These are phyloP conservation scores for Nymphaea colorata DNA, from an alignment of 164 flowering plant genomes.

Conservation along the genomic window DNA sequence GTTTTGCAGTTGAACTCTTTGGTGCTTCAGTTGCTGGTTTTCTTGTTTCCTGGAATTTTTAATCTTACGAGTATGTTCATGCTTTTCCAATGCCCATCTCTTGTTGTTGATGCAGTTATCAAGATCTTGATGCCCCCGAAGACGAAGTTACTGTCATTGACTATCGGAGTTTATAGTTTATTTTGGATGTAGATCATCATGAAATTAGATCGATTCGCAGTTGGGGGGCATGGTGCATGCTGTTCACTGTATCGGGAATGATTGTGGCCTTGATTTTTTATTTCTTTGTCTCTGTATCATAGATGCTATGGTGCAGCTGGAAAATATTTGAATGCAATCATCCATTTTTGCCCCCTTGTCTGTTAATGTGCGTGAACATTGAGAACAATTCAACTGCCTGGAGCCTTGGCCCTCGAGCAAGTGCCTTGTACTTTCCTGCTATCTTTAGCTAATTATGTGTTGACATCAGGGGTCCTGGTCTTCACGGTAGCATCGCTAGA, in stretches of 20 bases:
- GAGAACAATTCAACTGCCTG: too few species aligned
- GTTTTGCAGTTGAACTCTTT: too few species aligned
- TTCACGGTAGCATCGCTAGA: too few species aligned
- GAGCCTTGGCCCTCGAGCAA: too few species aligned
- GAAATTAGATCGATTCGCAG: background rate
- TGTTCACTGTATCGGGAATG: background rate
- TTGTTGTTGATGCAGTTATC: slow-evolving; percentile 48
- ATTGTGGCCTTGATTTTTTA: background rate
- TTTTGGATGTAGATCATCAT: background rate
- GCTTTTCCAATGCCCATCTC: background rate
- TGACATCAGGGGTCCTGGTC: too few species aligned
- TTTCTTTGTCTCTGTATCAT: background rate
- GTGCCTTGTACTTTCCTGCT: too few species aligned
- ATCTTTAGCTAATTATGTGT: too few species aligned
- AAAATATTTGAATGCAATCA: background rate
- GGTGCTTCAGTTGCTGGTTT: too few species aligned
- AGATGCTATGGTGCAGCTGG: background rate
- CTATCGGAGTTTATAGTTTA: slow-evolving; percentile 71
- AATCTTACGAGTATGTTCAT: too few species aligned
- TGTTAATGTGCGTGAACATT: too few species aligned
- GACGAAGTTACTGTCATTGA: slow-evolving; percentile 98
- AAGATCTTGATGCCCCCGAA: slow-evolving; percentile 97
- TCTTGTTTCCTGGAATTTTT: too few species aligned
- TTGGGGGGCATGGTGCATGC: background rate
- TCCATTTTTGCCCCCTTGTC: background rate